Percentiles rank a stretch among this genome's conserved stretches.
Evolutionary conservation across 1,284 basidiomycete genomes (phyloP).

Genomic region (Ganoderma boninense): DNA sequence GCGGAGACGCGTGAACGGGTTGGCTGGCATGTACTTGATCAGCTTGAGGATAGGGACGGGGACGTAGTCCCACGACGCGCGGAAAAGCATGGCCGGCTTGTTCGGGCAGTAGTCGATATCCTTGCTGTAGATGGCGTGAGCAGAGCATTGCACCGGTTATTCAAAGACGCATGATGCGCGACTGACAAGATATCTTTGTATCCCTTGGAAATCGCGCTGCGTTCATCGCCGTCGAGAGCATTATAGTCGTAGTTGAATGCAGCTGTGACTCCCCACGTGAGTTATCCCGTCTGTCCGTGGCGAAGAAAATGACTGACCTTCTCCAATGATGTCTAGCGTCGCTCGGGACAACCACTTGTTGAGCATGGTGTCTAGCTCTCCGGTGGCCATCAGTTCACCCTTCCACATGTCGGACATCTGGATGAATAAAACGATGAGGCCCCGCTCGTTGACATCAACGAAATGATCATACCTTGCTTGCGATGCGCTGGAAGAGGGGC

Average conservation of each 20-base stretch:
- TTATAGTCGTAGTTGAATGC: constrained; percentile 44
- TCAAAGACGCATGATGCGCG: too few relatives aligned
- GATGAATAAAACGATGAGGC: too few relatives aligned
- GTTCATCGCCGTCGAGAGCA: constrained; percentile 34
- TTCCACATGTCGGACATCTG: constrained; percentile 35
- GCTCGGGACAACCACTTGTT: constrained; percentile 39
- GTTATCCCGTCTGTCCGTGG: not conserved
- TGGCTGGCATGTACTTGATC: constrained; percentile 38
- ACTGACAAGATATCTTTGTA: constrained; percentile 45
- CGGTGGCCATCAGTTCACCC: constrained; percentile 16
- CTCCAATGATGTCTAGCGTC: constrained; percentile 43
- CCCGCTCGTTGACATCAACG: too few relatives aligned
- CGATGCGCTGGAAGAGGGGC: constrained; percentile 32
- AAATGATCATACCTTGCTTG: constrained; percentile 23
- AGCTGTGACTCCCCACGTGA: constrained; percentile 20
- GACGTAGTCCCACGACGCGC: constrained; percentile 38
- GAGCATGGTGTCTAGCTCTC: constrained; percentile 17
- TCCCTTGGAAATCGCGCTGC: constrained; percentile 35
- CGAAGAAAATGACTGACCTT: constrained; percentile 30
- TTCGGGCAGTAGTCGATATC: constrained; percentile 34
- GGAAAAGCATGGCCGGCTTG: constrained; percentile 31
- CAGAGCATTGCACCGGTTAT: not conserved
- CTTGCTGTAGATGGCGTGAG: not conserved
- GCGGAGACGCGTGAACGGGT: constrained; percentile 37
- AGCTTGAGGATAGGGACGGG: constrained; percentile 33